phyloP scores from a whole-genome alignment of 176 grass and related monocot species.

The Carex parvula region DNA sequence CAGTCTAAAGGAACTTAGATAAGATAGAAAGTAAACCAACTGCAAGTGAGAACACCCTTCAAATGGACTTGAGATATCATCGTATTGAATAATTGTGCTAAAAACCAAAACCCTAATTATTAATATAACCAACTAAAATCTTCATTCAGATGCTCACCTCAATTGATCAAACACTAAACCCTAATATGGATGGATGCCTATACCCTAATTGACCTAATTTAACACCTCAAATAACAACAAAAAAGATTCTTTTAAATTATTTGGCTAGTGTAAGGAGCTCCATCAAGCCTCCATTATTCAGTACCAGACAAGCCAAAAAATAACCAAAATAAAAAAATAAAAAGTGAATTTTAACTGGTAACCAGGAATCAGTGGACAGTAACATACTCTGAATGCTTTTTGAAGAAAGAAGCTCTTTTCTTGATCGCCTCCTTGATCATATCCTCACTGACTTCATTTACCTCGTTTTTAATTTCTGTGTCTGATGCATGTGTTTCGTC shows the following conservation, averaged over 20 bases:
- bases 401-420: conserved; percentile 64
- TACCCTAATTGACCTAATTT: not conserved
- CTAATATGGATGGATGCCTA: not conserved
- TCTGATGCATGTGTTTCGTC: conserved; percentile 20
- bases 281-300: not conserved
- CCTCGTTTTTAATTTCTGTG: conserved; percentile 28
- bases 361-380: not conserved
- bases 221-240: not conserved
- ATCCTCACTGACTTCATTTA: conserved; percentile 50
- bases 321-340: not conserved
- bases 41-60: not conserved
- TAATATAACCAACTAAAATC: not conserved
- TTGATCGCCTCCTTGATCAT: conserved; percentile 68
- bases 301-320: conserved; percentile 9
- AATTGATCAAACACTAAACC: not conserved
- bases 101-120: not conserved
- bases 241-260: not conserved
- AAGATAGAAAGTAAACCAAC: not conserved
- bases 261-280: not conserved
- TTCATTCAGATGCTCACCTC: not conserved
- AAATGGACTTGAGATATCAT: not conserved
- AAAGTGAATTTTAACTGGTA: not conserved
- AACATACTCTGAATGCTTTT: conserved; percentile 80
- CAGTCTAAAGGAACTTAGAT: not conserved
- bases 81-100: not conserved